A percentile compares a stretch with the other conserved stretches of the same genome.
phyloP scores from a whole-genome alignment of 352 stramenopile species.

The Lagenidium sp. region DNA sequence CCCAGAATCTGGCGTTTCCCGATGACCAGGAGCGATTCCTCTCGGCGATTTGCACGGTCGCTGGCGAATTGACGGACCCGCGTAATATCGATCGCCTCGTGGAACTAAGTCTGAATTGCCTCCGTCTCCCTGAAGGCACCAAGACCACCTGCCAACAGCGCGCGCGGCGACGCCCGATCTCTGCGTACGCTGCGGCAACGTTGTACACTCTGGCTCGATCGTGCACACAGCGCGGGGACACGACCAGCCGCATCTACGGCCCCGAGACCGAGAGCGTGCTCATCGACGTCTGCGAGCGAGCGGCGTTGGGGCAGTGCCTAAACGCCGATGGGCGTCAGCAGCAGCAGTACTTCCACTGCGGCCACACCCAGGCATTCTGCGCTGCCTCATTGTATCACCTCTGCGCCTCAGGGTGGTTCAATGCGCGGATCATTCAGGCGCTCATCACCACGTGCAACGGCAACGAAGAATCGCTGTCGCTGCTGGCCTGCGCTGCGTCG shows the following conservation, averaged over 20 bases:
- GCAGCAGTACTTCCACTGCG: constrained; percentile 11
- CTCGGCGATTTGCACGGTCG: constrained; percentile 50
- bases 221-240: constrained; percentile 42
- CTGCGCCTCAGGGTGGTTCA: constrained; percentile 44
- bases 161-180: constrained; percentile 28
- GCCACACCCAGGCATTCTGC: constrained; percentile 54
- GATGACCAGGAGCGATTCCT: constrained; percentile 67
- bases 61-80: constrained; percentile 47
- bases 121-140: constrained; percentile 14
- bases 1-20: constrained; percentile 34
- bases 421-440: constrained; percentile 39
- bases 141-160: constrained; percentile 14
- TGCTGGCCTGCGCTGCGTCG: constrained; percentile 62
- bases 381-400: constrained; percentile 67
- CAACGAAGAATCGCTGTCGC: constrained; percentile 56
- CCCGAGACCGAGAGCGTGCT: constrained; percentile 29
- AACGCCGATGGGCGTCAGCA: neutral
- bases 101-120: constrained; percentile 31
- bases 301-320: constrained; percentile 1
- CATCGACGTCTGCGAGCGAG: constrained; percentile 37
- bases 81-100: constrained; percentile 57
- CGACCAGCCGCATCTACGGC: constrained; percentile 31
- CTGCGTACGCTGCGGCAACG: constrained; percentile 32
- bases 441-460: constrained; percentile 61
- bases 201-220: constrained; percentile 47